Conservation (phyloP, 805 yeast species). For the Hanseniaspora lachancei region DNA sequence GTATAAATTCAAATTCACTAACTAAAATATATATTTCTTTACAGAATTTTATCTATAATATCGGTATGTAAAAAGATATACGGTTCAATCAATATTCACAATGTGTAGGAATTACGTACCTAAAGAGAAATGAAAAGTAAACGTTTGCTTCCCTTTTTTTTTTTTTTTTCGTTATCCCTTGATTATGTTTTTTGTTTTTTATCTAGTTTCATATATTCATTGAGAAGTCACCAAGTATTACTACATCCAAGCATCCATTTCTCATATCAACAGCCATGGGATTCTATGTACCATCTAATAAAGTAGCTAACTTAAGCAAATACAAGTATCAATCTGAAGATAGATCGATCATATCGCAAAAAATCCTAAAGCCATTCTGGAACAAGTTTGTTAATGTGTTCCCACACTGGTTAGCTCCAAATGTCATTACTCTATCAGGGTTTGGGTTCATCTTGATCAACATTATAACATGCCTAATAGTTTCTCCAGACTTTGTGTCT, state of each 20-base stretch:
- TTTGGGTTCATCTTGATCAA: slow-evolving; percentile 57
- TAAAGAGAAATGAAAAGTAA: too few species aligned
- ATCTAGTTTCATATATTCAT: too few species aligned
- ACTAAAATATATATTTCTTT: neutral
- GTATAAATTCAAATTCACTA: too few species aligned
- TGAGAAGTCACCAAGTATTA: too few species aligned
- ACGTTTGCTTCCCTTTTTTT: too few species aligned
- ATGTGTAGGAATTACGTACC: neutral
- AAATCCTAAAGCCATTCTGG: slow-evolving; percentile 76
- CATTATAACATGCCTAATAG: slow-evolving; percentile 50
- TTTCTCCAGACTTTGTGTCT: slow-evolving; percentile 52
- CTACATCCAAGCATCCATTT: too few species aligned
- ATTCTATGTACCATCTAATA: slow-evolving; percentile 43
- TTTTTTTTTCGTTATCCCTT: too few species aligned
- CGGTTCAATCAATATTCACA: neutral
- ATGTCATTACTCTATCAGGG: slow-evolving; percentile 73
- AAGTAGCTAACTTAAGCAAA: slow-evolving; percentile 39
- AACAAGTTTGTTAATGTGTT: slow-evolving; percentile 53
- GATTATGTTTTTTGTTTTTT: too few species aligned
- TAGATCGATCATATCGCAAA: slow-evolving; percentile 61
- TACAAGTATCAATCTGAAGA: slow-evolving; percentile 64
- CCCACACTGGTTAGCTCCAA: slow-evolving; percentile 87
- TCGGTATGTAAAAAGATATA: neutral
- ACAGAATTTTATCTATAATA: neutral
- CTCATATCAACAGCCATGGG: slow-evolving; percentile 36